Conservation (phyloP, 257 asterid species). For the Nicotiana knightiana region DNA sequence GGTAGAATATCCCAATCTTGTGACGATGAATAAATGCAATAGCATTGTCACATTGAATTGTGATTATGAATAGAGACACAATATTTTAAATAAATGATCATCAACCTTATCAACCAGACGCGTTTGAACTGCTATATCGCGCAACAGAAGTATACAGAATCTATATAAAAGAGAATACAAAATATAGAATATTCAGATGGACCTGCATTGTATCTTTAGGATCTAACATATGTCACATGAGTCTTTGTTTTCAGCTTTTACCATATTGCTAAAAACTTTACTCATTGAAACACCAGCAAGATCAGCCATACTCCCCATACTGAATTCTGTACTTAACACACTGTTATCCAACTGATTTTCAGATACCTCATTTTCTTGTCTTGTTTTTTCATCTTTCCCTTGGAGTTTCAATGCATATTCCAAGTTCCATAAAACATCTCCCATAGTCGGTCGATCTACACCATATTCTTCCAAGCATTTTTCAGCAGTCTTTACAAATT, state of each 20-base stretch:
- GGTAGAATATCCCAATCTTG: too few species aligned
- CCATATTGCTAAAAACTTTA: conserved; percentile 36
- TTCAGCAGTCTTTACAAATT: conserved; percentile 27
- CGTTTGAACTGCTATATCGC: background rate
- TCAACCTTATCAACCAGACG: background rate
- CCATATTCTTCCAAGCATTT: conserved; percentile 39
- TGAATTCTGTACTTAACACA: conserved; percentile 15
- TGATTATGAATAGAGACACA: background rate
- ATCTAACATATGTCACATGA: conserved; percentile 5
- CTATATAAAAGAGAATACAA: background rate
- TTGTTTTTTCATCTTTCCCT: conserved; percentile 1
- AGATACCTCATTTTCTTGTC: background rate
- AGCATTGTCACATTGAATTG: background rate
- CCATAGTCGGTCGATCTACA: conserved; percentile 31
- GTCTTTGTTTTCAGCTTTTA: conserved; percentile 19
- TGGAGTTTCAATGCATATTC: conserved; percentile 31
- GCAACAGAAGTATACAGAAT: background rate
- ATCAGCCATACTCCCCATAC: conserved; percentile 26
- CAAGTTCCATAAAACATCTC: conserved; percentile 43
- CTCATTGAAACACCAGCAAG: conserved; percentile 35
- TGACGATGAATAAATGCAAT: background rate
- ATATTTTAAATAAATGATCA: background rate
- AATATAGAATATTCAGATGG: background rate
- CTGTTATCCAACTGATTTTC: background rate
- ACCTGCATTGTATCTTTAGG: background rate